phyloP scores from a whole-genome alignment of 1,139 yeast genomes.

The Kluyveromyces marxianus region DNA sequence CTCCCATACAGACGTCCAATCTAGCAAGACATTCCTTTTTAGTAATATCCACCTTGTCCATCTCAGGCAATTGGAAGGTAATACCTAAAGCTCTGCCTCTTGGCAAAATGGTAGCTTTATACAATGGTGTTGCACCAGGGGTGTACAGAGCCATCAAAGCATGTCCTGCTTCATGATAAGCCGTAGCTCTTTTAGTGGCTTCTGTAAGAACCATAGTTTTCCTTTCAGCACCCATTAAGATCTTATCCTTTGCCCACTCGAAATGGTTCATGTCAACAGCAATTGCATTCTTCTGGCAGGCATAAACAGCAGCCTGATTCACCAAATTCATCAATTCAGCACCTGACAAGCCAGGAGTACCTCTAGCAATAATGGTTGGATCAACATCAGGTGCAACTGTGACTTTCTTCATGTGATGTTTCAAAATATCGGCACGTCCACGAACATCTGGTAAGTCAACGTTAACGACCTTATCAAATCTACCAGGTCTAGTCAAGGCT shows the following conservation, averaged over 20 bases:
- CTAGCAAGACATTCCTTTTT: slow-evolving; percentile 84
- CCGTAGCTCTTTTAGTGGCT: slow-evolving; percentile 87
- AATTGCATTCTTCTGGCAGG: slow-evolving; percentile 86
- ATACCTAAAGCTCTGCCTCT: slow-evolving; percentile 95
- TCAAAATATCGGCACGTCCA: slow-evolving; percentile 88
- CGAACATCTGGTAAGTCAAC: slow-evolving; percentile 97
- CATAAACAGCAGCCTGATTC: slow-evolving; percentile 96
- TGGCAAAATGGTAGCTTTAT: slow-evolving; percentile 94
- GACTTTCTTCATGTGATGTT: slow-evolving; percentile 87
- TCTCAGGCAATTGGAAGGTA: slow-evolving; percentile 94
- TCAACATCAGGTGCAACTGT: slow-evolving; percentile 82
- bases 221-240: slow-evolving; percentile 95
- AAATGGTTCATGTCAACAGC: slow-evolving; percentile 86
- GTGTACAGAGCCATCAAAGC: slow-evolving; percentile 96
- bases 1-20: slow-evolving; percentile 97
- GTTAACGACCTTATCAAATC: slow-evolving; percentile 92
- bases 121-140: slow-evolving; percentile 91
- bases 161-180: slow-evolving; percentile 98
- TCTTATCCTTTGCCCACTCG: slow-evolving; percentile 99
- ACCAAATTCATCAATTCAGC: slow-evolving; percentile 94
- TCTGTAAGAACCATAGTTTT: slow-evolving; percentile 96
- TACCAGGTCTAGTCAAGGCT: slow-evolving; percentile 96
- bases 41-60: slow-evolving; percentile 95
- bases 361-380: slow-evolving; percentile 83
- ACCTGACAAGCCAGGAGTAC: slow-evolving; percentile 96